Evolutionary conservation across 2,329 filamentous ascomycete species (phyloP).

Genomic region (Sporothrix dimorphospora): DNA sequence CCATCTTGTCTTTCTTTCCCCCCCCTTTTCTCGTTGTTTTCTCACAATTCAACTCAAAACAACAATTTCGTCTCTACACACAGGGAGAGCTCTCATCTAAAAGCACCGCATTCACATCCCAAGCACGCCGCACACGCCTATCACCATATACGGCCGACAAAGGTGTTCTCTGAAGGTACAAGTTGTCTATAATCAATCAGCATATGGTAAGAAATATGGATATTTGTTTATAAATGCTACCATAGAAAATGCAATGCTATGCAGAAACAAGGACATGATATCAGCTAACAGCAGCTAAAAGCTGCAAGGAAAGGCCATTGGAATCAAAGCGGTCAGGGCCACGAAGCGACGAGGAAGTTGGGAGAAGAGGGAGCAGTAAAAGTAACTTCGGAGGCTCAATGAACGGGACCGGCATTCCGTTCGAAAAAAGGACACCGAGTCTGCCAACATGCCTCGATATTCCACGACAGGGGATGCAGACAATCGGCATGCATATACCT

Average conservation of each 20-base stretch:
- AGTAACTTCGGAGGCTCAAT: background rate
- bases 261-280: background rate
- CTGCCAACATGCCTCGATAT: background rate
- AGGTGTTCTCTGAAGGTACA: background rate
- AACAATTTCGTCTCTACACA: background rate
- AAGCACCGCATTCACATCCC: background rate
- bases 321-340: background rate
- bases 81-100: background rate
- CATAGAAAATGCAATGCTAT: background rate
- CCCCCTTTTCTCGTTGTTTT: background rate
- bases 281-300: background rate
- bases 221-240: constrained; percentile 5
- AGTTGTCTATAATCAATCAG: background rate
- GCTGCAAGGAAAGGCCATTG: background rate
- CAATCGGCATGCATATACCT: background rate
- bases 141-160: background rate
- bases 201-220: background rate
- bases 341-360: background rate
- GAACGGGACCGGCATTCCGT: too few species aligned
- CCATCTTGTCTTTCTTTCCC: background rate
- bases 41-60: background rate
- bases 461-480: background rate
- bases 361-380: background rate
- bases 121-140: background rate
- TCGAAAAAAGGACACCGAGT: background rate